Evolutionary conservation across 1,284 basidiomycete species (phyloP).

Genomic region (Fomitiporia mediterranea): DNA sequence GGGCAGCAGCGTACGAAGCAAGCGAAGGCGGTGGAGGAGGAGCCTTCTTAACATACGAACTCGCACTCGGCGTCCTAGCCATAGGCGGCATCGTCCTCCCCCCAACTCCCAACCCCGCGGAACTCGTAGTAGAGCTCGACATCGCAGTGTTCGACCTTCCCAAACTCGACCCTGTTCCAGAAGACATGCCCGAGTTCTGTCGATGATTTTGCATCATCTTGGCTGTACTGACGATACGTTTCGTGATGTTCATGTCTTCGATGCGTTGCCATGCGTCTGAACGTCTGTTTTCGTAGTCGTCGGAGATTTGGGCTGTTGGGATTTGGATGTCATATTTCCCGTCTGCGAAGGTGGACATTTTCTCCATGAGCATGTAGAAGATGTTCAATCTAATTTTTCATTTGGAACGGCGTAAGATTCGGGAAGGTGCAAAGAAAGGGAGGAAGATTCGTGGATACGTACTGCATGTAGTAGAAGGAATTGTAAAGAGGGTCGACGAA

Average conservation of each 20-base stretch:
- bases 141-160: slow-evolving; percentile 42
- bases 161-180: not conserved
- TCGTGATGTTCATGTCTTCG: slow-evolving; percentile 74
- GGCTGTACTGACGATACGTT: slow-evolving; percentile 72
- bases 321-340: slow-evolving; percentile 74
- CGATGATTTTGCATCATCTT: slow-evolving; percentile 23
- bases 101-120: slow-evolving; percentile 34
- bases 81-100: slow-evolving; percentile 35
- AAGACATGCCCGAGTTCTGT: slow-evolving; percentile 3
- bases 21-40: slow-evolving; percentile 36
- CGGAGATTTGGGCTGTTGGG: slow-evolving; percentile 66
- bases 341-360: slow-evolving; percentile 84
- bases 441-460: slow-evolving; percentile 31
- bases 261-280: slow-evolving; percentile 76
- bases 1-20: slow-evolving; percentile 42
- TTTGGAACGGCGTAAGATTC: not conserved
- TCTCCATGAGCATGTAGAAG: slow-evolving; percentile 91
- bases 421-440: slow-evolving; percentile 14
- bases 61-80: slow-evolving; percentile 37
- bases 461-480: slow-evolving; percentile 99
- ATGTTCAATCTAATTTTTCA: slow-evolving; percentile 77
- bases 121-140: slow-evolving; percentile 34
- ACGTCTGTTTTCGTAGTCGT: slow-evolving; percentile 75
- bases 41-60: slow-evolving; percentile 40
- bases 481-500: slow-evolving; percentile 98